Evolutionary conservation across 768 basidiomycete species (phyloP), one percentile per base, ranked within the genome.

Genomic region (Rhodotorula graminis): DNA sequence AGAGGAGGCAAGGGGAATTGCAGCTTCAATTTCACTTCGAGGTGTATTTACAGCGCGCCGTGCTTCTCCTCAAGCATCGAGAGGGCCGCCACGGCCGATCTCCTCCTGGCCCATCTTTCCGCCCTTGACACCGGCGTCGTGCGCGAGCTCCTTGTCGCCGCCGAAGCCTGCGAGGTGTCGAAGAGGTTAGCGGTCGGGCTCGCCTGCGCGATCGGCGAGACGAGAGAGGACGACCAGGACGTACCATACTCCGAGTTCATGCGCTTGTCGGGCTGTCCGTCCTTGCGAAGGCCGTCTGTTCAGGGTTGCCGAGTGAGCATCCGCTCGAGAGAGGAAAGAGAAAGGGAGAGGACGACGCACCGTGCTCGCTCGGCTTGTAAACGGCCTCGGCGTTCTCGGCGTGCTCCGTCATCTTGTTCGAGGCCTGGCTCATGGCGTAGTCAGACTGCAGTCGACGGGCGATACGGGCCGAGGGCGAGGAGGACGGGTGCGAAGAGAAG

Each of bases 261-360:
- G 31, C 82, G 75, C 80, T 83, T 80, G 78, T 83, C 82, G 33
- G 82, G 81, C 42, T 76, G 78, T 57, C 80, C 80, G 71, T 82
- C 81, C 78, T 81, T 72, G 74, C 79, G 80, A 58, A 80, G 69
- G 46, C 81, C 81, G 59, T 77, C 81, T 37, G 37, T 37, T 37
- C 37, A 4, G 5, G 9, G 37, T 37, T 9, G 37, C 37, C 4
- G 37, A 9, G 37, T 37, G 5, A 37, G 37, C 37, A n/a, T n/a
- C n/a, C n/a, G n/a, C n/a, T n/a, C n/a, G n/a, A n/a, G n/a, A n/a
- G n/a, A n/a, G n/a, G n/a, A n/a, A n/a, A n/a, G n/a, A n/a, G n/a
- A n/a, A n/a, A n/a, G n/a, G n/a, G n/a, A n/a, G n/a, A n/a, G n/a
- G n/a, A 37, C 37, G 37, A 37, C 37, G 37, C 9, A 37, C 37